Evolutionary conservation across 768 basidiomycete species (phyloP).

Genomic region (Neoboletus subvelutipes): DNA sequence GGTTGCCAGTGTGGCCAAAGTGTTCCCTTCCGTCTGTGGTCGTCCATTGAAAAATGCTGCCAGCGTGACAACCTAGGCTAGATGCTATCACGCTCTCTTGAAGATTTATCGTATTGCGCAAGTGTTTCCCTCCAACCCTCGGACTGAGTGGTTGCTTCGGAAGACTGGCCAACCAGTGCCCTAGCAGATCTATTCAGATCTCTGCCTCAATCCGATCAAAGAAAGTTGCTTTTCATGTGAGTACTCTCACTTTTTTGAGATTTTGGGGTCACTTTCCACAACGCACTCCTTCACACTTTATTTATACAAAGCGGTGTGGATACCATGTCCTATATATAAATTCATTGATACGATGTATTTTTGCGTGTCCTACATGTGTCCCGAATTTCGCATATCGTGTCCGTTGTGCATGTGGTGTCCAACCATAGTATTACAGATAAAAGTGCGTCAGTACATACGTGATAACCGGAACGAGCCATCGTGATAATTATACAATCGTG

Average conservation of each 20-base stretch:
- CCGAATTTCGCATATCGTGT: neutral
- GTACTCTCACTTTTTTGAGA: neutral
- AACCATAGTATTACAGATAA: slow-evolving; percentile 24
- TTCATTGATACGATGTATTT: neutral
- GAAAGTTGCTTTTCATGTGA: too few relatives aligned
- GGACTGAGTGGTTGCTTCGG: neutral
- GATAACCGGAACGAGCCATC: slow-evolving; percentile 8
- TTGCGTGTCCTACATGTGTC: neutral
- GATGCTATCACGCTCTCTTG: too few relatives aligned
- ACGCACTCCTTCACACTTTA: neutral
- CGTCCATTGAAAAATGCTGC: too few relatives aligned
- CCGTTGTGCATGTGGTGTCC: neutral
- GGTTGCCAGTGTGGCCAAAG: too few relatives aligned
- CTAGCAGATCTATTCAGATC: too few relatives aligned
- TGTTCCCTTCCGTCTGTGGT: too few relatives aligned
- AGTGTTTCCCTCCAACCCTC: neutral
- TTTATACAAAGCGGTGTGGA: neutral
- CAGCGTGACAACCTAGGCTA: too few relatives aligned
- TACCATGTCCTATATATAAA: neutral
- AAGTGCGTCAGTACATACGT: slow-evolving; percentile 16
- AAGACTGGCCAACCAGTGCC: neutral
- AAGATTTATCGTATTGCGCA: too few relatives aligned
- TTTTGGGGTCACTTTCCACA: neutral
- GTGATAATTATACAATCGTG: slow-evolving; percentile 20
- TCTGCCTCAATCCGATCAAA: neutral